Percentiles rank a stretch among this genome's conserved stretches.
Conservation (phyloP, 768 basidiomycete species). For the Trametes cinnabarina region DNA sequence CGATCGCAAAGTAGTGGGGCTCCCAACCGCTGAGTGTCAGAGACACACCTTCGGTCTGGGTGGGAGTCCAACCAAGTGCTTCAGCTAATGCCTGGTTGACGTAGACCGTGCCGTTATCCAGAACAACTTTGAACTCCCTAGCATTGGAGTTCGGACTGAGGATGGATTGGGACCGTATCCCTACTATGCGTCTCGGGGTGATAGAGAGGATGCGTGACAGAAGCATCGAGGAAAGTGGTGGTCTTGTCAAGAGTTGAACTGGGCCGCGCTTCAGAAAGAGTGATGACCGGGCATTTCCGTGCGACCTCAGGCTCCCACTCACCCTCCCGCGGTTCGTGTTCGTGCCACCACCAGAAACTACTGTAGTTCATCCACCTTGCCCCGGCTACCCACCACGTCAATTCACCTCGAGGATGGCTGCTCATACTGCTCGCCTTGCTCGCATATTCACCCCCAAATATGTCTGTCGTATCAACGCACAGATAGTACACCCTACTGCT, state of each 20-base stretch:
- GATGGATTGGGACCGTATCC: constrained; percentile 3
- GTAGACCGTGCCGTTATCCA: constrained; percentile 24
- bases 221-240: background rate
- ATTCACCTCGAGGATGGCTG: too few species aligned
- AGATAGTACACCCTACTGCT: constrained; percentile 33
- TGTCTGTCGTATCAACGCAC: constrained; percentile 31
- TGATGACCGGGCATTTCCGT: too few species aligned
- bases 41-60: background rate
- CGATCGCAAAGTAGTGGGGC: constrained; percentile 24
- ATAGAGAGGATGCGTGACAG: background rate
- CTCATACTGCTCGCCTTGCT: constrained; percentile 28
- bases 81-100: constrained; percentile 21
- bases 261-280: too few species aligned
- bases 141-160: constrained; percentile 9
- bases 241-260: too few species aligned
- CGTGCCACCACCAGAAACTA: too few species aligned
- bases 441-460: constrained; percentile 32
- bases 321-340: too few species aligned
- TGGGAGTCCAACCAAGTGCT: constrained; percentile 22
- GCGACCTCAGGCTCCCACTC: too few species aligned
- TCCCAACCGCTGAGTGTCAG: constrained; percentile 21
- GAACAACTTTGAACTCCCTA: constrained; percentile 23
- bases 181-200: background rate
- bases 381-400: too few species aligned
- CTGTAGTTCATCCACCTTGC: too few species aligned